Conservation (phyloP, 2,329 filamentous ascomycete species). For the Hypomyces perniciosus region DNA sequence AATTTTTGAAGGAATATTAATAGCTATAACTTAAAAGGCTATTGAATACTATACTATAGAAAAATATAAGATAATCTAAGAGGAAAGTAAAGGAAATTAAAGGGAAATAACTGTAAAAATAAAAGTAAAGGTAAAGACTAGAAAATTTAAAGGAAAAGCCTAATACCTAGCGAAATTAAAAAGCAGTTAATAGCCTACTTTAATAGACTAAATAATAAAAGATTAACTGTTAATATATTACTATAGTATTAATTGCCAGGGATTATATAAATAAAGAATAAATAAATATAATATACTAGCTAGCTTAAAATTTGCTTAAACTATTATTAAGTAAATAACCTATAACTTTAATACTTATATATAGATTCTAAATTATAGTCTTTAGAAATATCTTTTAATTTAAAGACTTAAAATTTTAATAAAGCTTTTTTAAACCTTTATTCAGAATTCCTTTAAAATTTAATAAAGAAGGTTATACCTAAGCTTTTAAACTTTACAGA, state of each 20-base stretch:
- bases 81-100: neutral
- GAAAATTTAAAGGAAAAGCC: neutral
- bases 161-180: neutral
- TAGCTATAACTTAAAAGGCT: neutral
- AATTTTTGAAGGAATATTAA: no score
- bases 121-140: neutral
- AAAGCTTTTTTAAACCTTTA: neutral
- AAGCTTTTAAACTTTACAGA: no score
- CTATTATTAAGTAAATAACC: neutral
- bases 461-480: no score
- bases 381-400: neutral
- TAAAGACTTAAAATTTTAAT: neutral
- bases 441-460: no score
- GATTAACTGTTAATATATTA: neutral
- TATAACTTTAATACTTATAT: neutral
- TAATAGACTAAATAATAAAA: no score
- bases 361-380: neutral
- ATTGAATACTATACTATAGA: neutral
- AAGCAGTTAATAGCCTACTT: no score
- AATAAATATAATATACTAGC: no score
- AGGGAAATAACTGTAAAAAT: neutral
- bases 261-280: neutral
- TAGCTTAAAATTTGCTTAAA: no score
- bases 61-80: neutral
- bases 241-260: neutral